Base-by-base conservation (phyloP, 1,284 basidiomycete genomes). In the Tilletia setariae region DNA sequence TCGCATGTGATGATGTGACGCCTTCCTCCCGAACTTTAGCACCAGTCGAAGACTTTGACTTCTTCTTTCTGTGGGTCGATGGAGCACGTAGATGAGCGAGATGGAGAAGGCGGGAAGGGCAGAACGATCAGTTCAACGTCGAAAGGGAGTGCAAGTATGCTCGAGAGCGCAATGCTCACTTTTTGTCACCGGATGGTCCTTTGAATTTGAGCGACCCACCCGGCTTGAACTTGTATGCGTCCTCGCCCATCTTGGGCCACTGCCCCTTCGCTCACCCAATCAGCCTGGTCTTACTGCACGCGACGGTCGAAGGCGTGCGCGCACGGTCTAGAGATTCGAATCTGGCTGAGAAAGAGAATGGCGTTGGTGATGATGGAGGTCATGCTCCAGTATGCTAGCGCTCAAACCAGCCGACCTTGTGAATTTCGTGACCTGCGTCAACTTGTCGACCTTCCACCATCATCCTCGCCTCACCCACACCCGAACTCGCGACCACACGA, bases 161-260 rank as follows among this genome's bases (percentile, higher is more conserved):
- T 59, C 9, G 15, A 59, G 23, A 11, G 23, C 53, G n/a, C 9
- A 19, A 23, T 1, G 70, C 74, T 63, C 61, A 73, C 66, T 75
- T 67, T 66, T 72, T 74, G 66, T 68, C 70, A 19, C 64, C 71
- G n/a, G 72, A 70, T 6, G 68, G 72, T 32, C 73, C 74, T 53
- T 81, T 81, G 42, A 81, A 74, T 66, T 79, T 81, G 40, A 81
- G 73, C 59, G 78, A 75, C n/a, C 79, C 79, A 15, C 78, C 78
- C 0, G 79, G 78, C 66, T 74, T 74, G 71, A 75, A 77, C 0
- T 72, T 61, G 63, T 80, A 81, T 15, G 77, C 73, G 44, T 61
- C 56, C 28, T 61, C 56, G 30, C 28, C 56, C 56, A 61, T 61
- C 30, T 25, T 25, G 35, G 35, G 35, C 35, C 35, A 40, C 4